Evolutionary conservation across 257 asterid species (phyloP).

Genomic region (Euphrasia confusa): DNA sequence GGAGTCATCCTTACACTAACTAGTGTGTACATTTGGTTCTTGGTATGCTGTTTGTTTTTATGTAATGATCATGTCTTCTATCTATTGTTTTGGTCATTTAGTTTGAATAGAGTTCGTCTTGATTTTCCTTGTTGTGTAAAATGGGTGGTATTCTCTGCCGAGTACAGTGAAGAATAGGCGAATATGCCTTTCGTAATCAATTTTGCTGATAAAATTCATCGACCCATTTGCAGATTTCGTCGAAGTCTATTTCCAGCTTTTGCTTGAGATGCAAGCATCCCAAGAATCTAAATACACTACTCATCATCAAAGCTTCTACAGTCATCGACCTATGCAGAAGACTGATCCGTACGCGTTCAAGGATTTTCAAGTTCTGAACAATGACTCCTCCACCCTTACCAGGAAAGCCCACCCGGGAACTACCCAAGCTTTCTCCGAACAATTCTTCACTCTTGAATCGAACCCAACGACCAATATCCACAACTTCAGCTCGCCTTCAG

Average conservation of each 20-base stretch:
- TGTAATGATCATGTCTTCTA: too few relatives aligned
- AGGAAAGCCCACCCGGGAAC: constrained; percentile 46
- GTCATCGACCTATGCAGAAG: constrained; percentile 41
- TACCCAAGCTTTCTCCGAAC: constrained; percentile 41
- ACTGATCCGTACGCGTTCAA: constrained; percentile 36
- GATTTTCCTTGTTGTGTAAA: not conserved
- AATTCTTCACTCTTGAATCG: constrained; percentile 79
- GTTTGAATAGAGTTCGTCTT: not conserved
- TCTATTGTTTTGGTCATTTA: not conserved
- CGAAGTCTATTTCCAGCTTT: constrained; percentile 20
- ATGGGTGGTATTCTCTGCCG: not conserved
- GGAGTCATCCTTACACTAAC: not conserved
- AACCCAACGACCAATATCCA: constrained; percentile 44
- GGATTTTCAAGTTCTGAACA: constrained; percentile 50
- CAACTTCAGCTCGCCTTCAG: constrained; percentile 43
- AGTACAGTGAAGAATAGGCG: too few relatives aligned
- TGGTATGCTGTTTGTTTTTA: not conserved
- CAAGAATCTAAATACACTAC: constrained; percentile 51
- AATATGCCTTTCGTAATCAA: too few relatives aligned
- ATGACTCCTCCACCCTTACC: constrained; percentile 35
- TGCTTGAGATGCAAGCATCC: constrained; percentile 56
- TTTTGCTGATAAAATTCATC: constrained; percentile 14
- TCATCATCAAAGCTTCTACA: constrained; percentile 38
- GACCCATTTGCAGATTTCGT: constrained; percentile 15
- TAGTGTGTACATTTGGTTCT: not conserved